A percentile compares a stretch with the other conserved stretches of the same genome.
phyloP scores from a whole-genome alignment of 177 flowering plant genomes.

The Vitis hybrid region DNA sequence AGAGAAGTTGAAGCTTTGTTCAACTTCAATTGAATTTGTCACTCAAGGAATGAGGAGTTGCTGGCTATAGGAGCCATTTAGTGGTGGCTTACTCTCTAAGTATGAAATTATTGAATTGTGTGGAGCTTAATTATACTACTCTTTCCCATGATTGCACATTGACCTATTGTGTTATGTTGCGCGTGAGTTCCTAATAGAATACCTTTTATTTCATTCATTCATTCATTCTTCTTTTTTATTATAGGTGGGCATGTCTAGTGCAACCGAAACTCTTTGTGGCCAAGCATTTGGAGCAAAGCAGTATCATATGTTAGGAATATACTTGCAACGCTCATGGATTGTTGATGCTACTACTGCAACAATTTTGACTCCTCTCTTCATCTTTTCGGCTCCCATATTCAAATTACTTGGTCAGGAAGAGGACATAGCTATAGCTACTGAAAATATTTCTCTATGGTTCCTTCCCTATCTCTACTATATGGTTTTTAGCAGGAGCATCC shows the following conservation, averaged over 20 bases:
- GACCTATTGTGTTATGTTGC: no score
- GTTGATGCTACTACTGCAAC: slow-evolving; percentile 12
- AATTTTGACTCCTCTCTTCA: slow-evolving; percentile 21
- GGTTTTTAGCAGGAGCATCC: slow-evolving; percentile 19
- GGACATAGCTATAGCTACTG: slow-evolving; percentile 19
- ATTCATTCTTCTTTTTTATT: no score
- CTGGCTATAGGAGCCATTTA: no score
- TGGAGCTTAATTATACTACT: no score
- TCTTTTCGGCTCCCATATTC: slow-evolving; percentile 22
- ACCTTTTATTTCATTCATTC: no score
- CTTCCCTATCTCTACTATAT: slow-evolving; percentile 22
- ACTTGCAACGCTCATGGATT: slow-evolving; percentile 30
- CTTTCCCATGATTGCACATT: no score
- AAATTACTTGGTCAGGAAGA: slow-evolving; percentile 22
- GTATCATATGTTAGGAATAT: slow-evolving; percentile 34
- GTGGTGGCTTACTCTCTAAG: no score
- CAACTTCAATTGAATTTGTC: no score
- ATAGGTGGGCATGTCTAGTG: slow-evolving; percentile 38
- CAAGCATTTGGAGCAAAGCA: slow-evolving; percentile 44
- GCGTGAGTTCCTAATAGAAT: no score
- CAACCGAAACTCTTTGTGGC: slow-evolving; percentile 38
- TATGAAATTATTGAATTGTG: no score
- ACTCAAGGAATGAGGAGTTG: no score
- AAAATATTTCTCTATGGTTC: slow-evolving; percentile 27
- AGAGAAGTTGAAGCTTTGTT: no score